phyloP scores from a whole-genome alignment of 176 grass and related monocot species.

The Rhynchospora pubera region DNA sequence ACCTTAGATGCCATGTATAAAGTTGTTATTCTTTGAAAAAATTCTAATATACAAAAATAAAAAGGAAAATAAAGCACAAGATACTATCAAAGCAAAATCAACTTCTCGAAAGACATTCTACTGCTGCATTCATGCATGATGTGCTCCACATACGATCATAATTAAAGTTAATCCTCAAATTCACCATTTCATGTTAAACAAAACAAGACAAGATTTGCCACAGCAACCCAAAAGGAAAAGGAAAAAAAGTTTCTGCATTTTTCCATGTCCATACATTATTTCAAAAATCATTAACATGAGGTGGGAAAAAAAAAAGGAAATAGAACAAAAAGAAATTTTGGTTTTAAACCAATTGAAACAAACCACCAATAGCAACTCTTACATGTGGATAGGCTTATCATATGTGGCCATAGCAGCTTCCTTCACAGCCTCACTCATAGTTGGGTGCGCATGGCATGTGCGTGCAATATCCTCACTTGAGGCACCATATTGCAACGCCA shows the following conservation, averaged over 20 bases:
- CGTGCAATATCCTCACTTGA: slow-evolving; percentile 74
- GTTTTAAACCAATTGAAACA: neutral
- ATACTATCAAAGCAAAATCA: neutral
- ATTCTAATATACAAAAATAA: neutral
- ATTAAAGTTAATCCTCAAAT: slow-evolving; percentile 2
- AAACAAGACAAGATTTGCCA: neutral
- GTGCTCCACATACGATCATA: neutral
- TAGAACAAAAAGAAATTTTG: slow-evolving; percentile 14
- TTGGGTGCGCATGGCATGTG: slow-evolving; percentile 81
- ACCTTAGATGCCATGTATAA: neutral
- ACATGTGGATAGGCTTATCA: slow-evolving; percentile 67
- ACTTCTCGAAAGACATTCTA: neutral
- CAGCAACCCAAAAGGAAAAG: neutral
- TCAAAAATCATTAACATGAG: slow-evolving; percentile 19
- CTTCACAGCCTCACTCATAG: slow-evolving; percentile 85
- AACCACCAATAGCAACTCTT: neutral
- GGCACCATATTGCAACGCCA: slow-evolving; percentile 79
- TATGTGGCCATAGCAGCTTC: slow-evolving; percentile 75
- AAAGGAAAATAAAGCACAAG: neutral
- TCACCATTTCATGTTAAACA: slow-evolving; percentile 10
- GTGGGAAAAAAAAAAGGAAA: neutral
- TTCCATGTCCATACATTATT: slow-evolving; percentile 20
- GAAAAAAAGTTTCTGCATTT: slow-evolving; percentile 5
- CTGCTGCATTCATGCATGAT: neutral
- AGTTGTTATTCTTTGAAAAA: neutral